phyloP scores from a whole-genome alignment of 257 asterid genomes.

The Craterostigma plantagineum region DNA sequence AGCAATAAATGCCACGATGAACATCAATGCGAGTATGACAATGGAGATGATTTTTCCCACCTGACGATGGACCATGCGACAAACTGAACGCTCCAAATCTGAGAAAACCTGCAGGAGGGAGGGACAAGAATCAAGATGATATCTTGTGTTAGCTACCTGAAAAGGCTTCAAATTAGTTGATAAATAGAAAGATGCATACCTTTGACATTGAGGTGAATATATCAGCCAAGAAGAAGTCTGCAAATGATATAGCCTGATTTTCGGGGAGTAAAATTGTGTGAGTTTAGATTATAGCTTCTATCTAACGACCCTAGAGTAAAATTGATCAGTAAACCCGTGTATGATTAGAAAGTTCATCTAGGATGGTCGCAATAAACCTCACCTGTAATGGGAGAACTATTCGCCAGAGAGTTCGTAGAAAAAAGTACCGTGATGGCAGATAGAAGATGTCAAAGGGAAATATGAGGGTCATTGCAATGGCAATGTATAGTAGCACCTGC shows the following conservation, averaged over 20 bases:
- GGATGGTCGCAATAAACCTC: conserved; percentile 18
- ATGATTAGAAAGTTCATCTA: too few relatives aligned
- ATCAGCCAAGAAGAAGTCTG: conserved; percentile 95
- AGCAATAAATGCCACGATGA: not conserved
- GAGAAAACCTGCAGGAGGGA: conserved; percentile 67
- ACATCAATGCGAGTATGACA: not conserved
- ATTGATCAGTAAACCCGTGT: not conserved
- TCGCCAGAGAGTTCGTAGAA: conserved; percentile 80
- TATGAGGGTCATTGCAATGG: conserved; percentile 56
- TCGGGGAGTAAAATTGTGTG: not conserved
- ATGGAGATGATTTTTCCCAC: conserved; percentile 13
- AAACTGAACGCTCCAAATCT: conserved; percentile 95
- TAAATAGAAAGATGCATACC: conserved; percentile 33
- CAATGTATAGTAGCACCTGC: conserved; percentile 91
- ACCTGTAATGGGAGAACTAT: conserved; percentile 84
- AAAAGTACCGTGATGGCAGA: conserved; percentile 82
- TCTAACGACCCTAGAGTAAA: too few relatives aligned
- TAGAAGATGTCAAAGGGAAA: conserved; percentile 90
- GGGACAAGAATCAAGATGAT: not conserved
- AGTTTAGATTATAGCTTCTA: not conserved
- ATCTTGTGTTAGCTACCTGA: not conserved
- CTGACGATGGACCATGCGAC: conserved; percentile 99
- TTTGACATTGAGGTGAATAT: conserved; percentile 95
- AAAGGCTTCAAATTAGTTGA: not conserved
- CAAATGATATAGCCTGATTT: conserved; percentile 74